phyloP scores from a whole-genome alignment of 2,329 filamentous ascomycete species.

The Exophiala mesophila region DNA sequence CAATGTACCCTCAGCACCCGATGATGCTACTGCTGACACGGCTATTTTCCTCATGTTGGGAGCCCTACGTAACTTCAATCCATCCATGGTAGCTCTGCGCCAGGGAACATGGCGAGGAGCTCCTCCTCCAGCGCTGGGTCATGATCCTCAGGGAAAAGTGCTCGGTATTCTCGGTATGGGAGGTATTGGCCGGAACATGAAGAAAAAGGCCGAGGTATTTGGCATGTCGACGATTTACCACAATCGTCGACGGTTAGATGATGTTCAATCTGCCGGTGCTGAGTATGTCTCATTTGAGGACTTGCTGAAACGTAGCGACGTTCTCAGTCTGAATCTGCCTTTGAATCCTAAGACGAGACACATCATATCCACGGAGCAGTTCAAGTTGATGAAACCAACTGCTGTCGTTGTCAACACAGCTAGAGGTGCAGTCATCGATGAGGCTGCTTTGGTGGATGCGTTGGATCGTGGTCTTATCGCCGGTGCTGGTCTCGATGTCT shows the following conservation, averaged over 20 bases:
- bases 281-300: constrained; percentile 70
- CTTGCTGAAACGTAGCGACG: constrained; percentile 64
- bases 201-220: constrained; percentile 36
- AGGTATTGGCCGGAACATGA: constrained; percentile 74
- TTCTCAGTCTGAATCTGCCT: constrained; percentile 74
- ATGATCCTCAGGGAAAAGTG: constrained; percentile 73
- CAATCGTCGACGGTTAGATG: constrained; percentile 22
- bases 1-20: constrained; percentile 74
- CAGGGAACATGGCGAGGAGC: constrained; percentile 63
- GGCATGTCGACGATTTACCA: constrained; percentile 29
- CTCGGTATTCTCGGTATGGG: constrained; percentile 83
- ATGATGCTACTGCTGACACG: constrained; percentile 77
- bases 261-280: constrained; percentile 45
- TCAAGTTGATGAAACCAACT: constrained; percentile 71
- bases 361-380: constrained; percentile 66
- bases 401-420: constrained; percentile 78
- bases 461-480: constrained; percentile 65
- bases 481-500: constrained; percentile 73
- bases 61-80: constrained; percentile 68
- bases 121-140: constrained; percentile 55
- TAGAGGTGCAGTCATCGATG: constrained; percentile 75
- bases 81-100: constrained; percentile 61
- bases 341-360: constrained; percentile 70
- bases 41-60: constrained; percentile 78
- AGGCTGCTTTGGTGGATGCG: constrained; percentile 70